Percentiles rank a stretch among this genome's conserved stretches.
phyloP scores from a whole-genome alignment of 1,284 basidiomycete genomes.

The Porogramme epimiltina region DNA sequence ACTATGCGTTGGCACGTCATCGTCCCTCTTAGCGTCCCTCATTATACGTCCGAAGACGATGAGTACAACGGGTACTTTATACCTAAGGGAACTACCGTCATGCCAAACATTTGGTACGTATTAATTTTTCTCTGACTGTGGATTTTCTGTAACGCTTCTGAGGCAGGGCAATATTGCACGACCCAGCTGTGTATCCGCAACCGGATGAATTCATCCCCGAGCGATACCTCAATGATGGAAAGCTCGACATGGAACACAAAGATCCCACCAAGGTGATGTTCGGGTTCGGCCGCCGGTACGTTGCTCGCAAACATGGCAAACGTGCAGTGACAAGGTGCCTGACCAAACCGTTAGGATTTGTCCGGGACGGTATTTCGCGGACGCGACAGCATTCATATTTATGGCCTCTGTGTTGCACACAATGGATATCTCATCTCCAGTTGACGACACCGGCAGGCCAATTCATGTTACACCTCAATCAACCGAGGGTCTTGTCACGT shows the following conservation, averaged over 20 bases:
- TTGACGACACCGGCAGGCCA: constrained; percentile 5
- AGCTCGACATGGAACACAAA: constrained; percentile 25
- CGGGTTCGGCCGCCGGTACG: constrained; percentile 37
- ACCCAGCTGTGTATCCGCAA: constrained; percentile 28
- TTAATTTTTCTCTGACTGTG: background rate
- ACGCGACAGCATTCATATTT: constrained; percentile 10
- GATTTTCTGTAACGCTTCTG: background rate
- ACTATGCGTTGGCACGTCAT: constrained; percentile 24
- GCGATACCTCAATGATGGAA: constrained; percentile 32
- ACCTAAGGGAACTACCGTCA: constrained; percentile 14
- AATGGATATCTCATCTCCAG: constrained; percentile 9
- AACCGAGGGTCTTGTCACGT: constrained; percentile 1
- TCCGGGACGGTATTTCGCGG: constrained; percentile 12
- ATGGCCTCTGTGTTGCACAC: constrained; percentile 17
- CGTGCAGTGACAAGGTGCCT: too few species aligned
- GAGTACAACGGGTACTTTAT: constrained; percentile 24
- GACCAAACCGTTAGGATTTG: background rate
- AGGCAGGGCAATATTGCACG: constrained; percentile 29
- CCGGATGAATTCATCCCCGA: constrained; percentile 30
- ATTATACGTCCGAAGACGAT: constrained; percentile 21
- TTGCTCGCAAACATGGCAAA: background rate
- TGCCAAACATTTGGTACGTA: constrained; percentile 21
- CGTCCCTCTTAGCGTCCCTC: constrained; percentile 17
- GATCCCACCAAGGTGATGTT: constrained; percentile 32
- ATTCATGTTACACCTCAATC: background rate